Evolutionary conservation across 2,329 filamentous ascomycete species (phyloP), one percentile per base, ranked within the genome.

Genomic region (Beauveria australis): DNA sequence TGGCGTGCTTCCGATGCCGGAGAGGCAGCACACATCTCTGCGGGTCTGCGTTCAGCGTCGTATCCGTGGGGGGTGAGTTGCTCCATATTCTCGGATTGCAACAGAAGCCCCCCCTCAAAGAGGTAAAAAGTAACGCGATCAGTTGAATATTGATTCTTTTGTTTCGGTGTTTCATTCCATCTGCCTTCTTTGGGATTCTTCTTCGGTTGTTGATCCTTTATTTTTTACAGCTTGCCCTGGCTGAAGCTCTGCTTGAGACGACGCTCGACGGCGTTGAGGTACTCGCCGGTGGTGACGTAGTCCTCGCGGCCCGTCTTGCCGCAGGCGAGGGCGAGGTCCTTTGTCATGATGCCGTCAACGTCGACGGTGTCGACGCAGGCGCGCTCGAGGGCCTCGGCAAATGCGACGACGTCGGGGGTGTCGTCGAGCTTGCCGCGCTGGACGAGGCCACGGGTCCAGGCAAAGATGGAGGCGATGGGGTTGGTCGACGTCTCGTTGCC

Each of bases 401-500:
- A 99, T 55, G 89, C 84, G 63, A 96, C 86, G 30, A 99, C 81
- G 67, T 97, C 92, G 33, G 92, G 92, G n/a, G 92, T 97, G 58
- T 85, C 80, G 77, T 99, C 94, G 66, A 99, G 86, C 79, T 91
- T 89, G 69, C 94, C 94, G 70, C 94, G 90, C 83, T 97, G 94
- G 68, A 91, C 79, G 53, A 99, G 85, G 70, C 94, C 94, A 63
- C 94, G 89, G 63, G 94, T 97, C 94, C 94, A 99, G 71, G 94
- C 94, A 76, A 97, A 99, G 80, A 99, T 97, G 74, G 91, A 96
- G 65, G 94, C 94, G 70, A 97, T 97, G 63, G 94, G 94, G 86
- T 99, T 97, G 67, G 94, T 99, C 49, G 92, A 96, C 61, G 94
- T 99, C 79, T 96, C 91, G 69, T 88, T 87, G 74, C 94, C 94